Percentiles rank a stretch among this genome's conserved stretches.
These are phyloP conservation scores for Yamadazyma blattariae DNA, from an alignment of 1,139 yeast genomes.

Conservation along the genomic window DNA sequence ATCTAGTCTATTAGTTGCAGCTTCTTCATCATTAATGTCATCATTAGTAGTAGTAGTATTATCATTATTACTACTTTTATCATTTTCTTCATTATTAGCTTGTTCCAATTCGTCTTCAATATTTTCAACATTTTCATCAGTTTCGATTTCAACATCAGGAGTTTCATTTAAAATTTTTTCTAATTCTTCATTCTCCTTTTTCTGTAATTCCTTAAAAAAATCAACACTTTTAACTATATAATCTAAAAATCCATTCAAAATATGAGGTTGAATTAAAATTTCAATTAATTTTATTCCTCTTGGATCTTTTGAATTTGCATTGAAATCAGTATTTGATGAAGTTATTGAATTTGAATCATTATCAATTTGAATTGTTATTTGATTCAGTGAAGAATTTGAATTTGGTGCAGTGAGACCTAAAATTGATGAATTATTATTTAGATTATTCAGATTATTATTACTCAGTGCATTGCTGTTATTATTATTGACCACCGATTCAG, in stretches of 20 bases:
- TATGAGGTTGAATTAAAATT: conserved; percentile 44
- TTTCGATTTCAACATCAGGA: not conserved
- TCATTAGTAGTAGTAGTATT: conserved; percentile 6
- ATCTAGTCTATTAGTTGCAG: conserved; percentile 4
- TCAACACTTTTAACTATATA: conserved; percentile 36
- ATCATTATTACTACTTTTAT: not conserved
- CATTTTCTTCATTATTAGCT: conserved; percentile 3
- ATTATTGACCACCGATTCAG: no score
- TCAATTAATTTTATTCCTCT: conserved; percentile 43
- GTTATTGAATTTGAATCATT: conserved; percentile 36
- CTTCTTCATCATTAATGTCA: conserved; percentile 9
- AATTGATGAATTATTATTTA: not conserved
- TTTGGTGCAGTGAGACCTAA: not conserved
- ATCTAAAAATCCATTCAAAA: conserved; percentile 40
- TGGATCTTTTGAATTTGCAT: conserved; percentile 30
- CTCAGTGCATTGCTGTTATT: no score
- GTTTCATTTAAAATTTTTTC: conserved; percentile 15
- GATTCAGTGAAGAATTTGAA: conserved; percentile 1
- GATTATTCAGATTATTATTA: not conserved
- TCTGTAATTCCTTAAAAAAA: conserved; percentile 29
- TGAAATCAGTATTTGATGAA: conserved; percentile 34
- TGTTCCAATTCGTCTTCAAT: conserved; percentile 3
- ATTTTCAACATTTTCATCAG: not conserved
- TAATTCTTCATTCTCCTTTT: conserved; percentile 23
- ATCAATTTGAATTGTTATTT: conserved; percentile 6